Evolutionary conservation across 306 rosid species (phyloP).

Genomic region (Mimosa bimucronata): DNA sequence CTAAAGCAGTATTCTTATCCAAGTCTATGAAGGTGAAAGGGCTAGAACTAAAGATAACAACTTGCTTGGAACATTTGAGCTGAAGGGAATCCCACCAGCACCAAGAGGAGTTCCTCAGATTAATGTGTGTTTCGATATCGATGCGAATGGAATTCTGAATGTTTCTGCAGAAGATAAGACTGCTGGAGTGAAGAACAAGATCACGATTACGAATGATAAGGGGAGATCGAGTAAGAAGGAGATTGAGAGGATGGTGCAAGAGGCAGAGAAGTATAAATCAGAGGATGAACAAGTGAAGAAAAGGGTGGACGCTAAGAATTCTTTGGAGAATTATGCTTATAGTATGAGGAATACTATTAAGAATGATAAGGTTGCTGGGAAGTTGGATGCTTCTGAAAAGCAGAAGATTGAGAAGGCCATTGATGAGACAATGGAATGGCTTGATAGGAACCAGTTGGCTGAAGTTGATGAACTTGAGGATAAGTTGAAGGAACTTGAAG

Average conservation of each 20-base stretch:
- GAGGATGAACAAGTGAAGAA: constrained; percentile 45
- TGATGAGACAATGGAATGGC: constrained; percentile 46
- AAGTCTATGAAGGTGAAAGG: constrained; percentile 47
- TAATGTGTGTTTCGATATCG: constrained; percentile 41
- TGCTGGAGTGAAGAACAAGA: constrained; percentile 33
- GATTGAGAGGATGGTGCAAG: constrained; percentile 46
- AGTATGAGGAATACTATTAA: constrained; percentile 37
- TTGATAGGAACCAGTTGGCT: constrained; percentile 49
- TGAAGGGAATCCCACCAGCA: constrained; percentile 17
- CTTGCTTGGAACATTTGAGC: constrained; percentile 42
- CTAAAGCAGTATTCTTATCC: constrained; percentile 26
- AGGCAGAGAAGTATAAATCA: constrained; percentile 37
- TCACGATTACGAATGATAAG: constrained; percentile 41
- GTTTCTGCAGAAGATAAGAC: constrained; percentile 38
- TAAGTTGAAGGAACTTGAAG: constrained; percentile 43
- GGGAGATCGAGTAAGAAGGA: constrained; percentile 47
- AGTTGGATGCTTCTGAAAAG: constrained; percentile 10
- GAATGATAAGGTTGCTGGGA: constrained; percentile 17
- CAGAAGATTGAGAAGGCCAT: constrained; percentile 36
- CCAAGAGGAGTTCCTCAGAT: constrained; percentile 32
- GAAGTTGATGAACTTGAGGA: constrained; percentile 47
- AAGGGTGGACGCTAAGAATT: constrained; percentile 43
- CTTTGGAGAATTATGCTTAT: constrained; percentile 45
- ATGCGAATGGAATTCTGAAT: constrained; percentile 45
- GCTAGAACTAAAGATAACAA: constrained; percentile 37